Percentiles rank a stretch among this genome's conserved stretches.
These are phyloP conservation scores for Tulasnella sp. DNA, from an alignment of 768 basidiomycete genomes.

Conservation along the genomic window DNA sequence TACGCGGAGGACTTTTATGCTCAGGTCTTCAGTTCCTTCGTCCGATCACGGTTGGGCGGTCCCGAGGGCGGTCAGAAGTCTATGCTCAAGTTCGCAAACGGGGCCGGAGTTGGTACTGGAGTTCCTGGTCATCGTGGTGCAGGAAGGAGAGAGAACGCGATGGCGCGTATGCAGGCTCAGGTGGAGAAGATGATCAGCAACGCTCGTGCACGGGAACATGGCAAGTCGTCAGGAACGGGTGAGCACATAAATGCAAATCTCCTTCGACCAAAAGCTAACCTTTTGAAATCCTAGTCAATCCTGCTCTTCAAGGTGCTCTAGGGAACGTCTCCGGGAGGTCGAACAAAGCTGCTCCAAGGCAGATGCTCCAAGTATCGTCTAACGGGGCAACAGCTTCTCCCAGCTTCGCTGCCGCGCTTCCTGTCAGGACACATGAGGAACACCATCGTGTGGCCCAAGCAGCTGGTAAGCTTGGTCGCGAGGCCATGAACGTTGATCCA, in stretches of 20 bases:
- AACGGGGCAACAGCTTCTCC: slow-evolving; percentile 28
- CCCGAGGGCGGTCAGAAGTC: slow-evolving; percentile 55
- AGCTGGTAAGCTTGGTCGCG: slow-evolving; percentile 15
- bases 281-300: slow-evolving; percentile 36
- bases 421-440: slow-evolving; percentile 31
- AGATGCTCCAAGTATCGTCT: slow-evolving; percentile 80
- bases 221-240: slow-evolving; percentile 42
- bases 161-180: slow-evolving; percentile 87
- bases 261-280: not conserved
- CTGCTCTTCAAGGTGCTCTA: slow-evolving; percentile 82
- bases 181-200: slow-evolving; percentile 94
- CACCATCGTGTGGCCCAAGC: slow-evolving; percentile 42
- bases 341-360: slow-evolving; percentile 92
- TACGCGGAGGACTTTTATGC: slow-evolving; percentile 98
- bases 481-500: slow-evolving; percentile 14
- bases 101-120: slow-evolving; percentile 78
- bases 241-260: not conserved
- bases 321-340: slow-evolving; percentile 91
- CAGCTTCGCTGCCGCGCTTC: slow-evolving; percentile 37
- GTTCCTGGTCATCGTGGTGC: slow-evolving; percentile 50
- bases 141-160: slow-evolving; percentile 65
- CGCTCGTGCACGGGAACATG: slow-evolving; percentile 74
- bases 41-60: slow-evolving; percentile 67
- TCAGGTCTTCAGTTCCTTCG: slow-evolving; percentile 81
- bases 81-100: slow-evolving; percentile 74